These are phyloP conservation scores for Termitomyces sp. DNA, from an alignment of 768 basidiomycete genomes.

Conservation along the genomic window DNA sequence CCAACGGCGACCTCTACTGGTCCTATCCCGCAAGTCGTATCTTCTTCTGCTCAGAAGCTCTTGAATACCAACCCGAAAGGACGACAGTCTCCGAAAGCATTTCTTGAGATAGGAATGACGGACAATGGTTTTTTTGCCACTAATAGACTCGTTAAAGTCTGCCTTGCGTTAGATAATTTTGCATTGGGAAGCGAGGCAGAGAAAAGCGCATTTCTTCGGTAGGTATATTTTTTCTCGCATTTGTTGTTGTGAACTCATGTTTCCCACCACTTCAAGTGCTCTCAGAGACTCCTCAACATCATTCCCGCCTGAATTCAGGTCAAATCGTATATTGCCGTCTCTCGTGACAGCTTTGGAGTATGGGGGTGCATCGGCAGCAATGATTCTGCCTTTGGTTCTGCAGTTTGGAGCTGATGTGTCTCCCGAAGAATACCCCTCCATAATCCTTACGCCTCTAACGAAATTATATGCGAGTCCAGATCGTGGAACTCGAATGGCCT, in stretches of 20 bases:
- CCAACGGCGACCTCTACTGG: slow-evolving; percentile 76
- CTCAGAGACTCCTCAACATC: slow-evolving; percentile 76
- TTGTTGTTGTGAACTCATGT: slow-evolving; percentile 11
- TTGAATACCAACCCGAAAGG: slow-evolving; percentile 85
- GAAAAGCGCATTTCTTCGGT: slow-evolving; percentile 70
- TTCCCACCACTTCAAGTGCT: slow-evolving; percentile 34
- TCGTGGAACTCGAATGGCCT: slow-evolving; percentile 89
- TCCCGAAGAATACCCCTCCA: slow-evolving; percentile 61
- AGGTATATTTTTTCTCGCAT: slow-evolving; percentile 6
- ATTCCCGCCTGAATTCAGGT: slow-evolving; percentile 83
- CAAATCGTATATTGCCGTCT: slow-evolving; percentile 84
- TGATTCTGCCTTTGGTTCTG: slow-evolving; percentile 80
- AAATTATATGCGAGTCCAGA: slow-evolving; percentile 88
- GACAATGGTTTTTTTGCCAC: slow-evolving; percentile 78
- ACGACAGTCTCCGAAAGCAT: slow-evolving; percentile 68
- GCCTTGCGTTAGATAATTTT: slow-evolving; percentile 82
- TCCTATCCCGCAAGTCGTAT: slow-evolving; percentile 67
- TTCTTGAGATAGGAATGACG: slow-evolving; percentile 78
- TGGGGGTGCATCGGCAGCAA: slow-evolving; percentile 70
- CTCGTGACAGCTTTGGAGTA: slow-evolving; percentile 74
- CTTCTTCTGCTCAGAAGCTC: slow-evolving; percentile 80
- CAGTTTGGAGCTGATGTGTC: slow-evolving; percentile 71
- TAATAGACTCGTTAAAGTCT: slow-evolving; percentile 83
- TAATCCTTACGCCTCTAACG: slow-evolving; percentile 73
- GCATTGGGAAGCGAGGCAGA: slow-evolving; percentile 77